These are phyloP conservation scores for Podila verticillata DNA, from an alignment of 192 early-diverging fungal species.

Conservation along the genomic window DNA sequence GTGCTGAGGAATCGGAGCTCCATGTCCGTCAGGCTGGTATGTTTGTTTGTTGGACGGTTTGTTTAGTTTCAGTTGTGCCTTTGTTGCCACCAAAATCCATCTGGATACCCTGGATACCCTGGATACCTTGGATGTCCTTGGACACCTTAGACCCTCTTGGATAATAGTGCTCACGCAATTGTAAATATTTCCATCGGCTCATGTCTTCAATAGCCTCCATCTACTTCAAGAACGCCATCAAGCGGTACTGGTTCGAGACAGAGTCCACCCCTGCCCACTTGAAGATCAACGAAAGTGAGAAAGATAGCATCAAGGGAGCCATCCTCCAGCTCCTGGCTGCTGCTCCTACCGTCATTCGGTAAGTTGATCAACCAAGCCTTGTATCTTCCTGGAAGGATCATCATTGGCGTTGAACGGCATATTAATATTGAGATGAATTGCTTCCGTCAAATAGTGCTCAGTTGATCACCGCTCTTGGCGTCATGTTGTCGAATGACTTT, in stretches of 20 bases:
- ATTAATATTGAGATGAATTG: background rate
- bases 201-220: conserved; percentile 31
- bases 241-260: conserved; percentile 48
- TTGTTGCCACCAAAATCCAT: background rate
- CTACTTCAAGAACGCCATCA: conserved; percentile 52
- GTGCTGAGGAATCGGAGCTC: conserved; percentile 61
- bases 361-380: background rate
- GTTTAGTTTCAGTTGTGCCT: background rate
- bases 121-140: no score
- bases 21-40: conserved; percentile 69
- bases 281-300: conserved; percentile 43
- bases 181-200: background rate
- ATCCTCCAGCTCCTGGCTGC: conserved; percentile 46
- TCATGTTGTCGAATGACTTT: conserved; percentile 83
- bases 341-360: conserved; percentile 42
- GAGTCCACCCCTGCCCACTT: conserved; percentile 39
- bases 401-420: background rate
- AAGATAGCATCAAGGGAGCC: conserved; percentile 42
- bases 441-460: conserved; percentile 62
- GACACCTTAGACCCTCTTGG: no score
- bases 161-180: background rate
- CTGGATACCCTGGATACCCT: no score
- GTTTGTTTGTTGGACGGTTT: background rate
- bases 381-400: background rate
- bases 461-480: conserved; percentile 78